phyloP scores from a whole-genome alignment of 495 filamentous ascomycete species.

The Xylaria scruposa region DNA sequence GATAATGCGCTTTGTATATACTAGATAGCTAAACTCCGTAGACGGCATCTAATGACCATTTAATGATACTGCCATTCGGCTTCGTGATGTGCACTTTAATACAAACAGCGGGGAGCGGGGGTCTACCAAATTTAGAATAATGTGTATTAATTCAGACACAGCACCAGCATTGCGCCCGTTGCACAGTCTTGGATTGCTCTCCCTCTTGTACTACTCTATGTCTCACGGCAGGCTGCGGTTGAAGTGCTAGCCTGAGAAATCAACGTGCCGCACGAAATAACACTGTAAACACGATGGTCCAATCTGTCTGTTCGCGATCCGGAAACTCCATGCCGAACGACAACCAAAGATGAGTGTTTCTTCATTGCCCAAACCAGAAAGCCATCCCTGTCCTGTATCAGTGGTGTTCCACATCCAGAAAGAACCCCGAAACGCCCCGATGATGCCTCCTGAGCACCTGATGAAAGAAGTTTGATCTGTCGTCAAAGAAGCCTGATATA shows the following conservation, averaged over 20 bases:
- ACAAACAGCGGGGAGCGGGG: neutral
- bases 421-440: slow-evolving; percentile 23
- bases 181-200: slow-evolving; percentile 10
- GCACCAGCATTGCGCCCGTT: neutral
- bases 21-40: neutral
- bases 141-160: slow-evolving; percentile 6
- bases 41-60: neutral
- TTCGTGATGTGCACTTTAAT: neutral
- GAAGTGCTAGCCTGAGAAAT: neutral
- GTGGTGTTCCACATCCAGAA: slow-evolving; percentile 16
- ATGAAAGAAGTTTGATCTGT: neutral
- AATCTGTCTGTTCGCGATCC: slow-evolving; percentile 10
- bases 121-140: neutral
- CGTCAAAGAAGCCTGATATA: neutral
- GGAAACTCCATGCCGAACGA: slow-evolving; percentile 15
- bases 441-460: slow-evolving; percentile 22
- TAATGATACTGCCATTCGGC: neutral
- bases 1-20: slow-evolving; percentile 15
- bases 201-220: neutral
- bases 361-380: slow-evolving; percentile 14
- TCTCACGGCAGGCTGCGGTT: neutral
- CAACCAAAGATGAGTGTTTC: slow-evolving; percentile 4
- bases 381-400: slow-evolving; percentile 20
- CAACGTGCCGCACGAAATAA: neutral
- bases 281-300: neutral